These are phyloP conservation scores for Agrocybe praecox DNA, from an alignment of 768 basidiomycete genomes.

Conservation along the genomic window DNA sequence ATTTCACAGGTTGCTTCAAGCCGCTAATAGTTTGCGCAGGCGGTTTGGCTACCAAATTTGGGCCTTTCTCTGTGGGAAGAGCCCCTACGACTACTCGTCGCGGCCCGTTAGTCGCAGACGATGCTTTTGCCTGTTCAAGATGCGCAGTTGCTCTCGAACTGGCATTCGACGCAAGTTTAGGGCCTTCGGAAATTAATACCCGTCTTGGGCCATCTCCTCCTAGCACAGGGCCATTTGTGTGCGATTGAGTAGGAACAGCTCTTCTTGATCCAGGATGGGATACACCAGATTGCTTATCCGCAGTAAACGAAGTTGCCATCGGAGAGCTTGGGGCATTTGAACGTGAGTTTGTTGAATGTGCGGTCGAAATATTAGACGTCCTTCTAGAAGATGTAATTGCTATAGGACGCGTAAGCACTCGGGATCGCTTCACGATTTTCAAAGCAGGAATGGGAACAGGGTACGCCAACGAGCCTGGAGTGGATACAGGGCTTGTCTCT, in stretches of 20 bases:
- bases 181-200: conserved; percentile 29
- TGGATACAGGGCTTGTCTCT: conserved; percentile 7
- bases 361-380: conserved; percentile 8
- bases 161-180: conserved; percentile 15
- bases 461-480: conserved; percentile 7
- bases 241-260: conserved; percentile 2
- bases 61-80: conserved; percentile 10
- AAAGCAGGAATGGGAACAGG: conserved; percentile 44
- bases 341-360: conserved; percentile 3
- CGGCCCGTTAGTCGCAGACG: conserved; percentile 29
- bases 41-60: neutral
- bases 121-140: conserved; percentile 13
- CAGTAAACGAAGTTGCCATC: conserved; percentile 1
- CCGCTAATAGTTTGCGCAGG: conserved; percentile 15
- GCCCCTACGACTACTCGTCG: conserved; percentile 32
- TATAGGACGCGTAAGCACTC: conserved; percentile 5
- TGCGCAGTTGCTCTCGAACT: conserved; percentile 12
- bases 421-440: conserved; percentile 48
- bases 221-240: neutral
- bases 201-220: conserved; percentile 28
- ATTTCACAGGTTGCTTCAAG: conserved; percentile 25
- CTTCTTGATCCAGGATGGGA: conserved; percentile 4
- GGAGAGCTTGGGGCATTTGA: conserved; percentile 3
- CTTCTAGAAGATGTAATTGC: conserved; percentile 12
- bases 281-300: conserved; percentile 1